phyloP scores from a whole-genome alignment of 768 basidiomycete genomes.

The Russula vinacea region DNA sequence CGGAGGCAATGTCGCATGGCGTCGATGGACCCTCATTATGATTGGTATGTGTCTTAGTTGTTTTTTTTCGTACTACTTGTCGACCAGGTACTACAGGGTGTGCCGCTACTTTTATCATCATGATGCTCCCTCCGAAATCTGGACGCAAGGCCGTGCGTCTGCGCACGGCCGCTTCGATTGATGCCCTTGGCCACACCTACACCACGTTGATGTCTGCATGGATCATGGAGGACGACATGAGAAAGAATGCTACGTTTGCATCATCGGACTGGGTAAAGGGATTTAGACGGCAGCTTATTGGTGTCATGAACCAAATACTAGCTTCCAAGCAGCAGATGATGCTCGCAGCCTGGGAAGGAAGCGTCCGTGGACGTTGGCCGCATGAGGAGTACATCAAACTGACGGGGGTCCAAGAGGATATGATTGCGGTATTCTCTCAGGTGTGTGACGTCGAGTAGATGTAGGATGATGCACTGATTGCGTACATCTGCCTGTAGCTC shows the following conservation, averaged over 20 bases:
- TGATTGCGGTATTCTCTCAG: constrained; percentile 42
- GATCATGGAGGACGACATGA: constrained; percentile 34
- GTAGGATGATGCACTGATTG: constrained; percentile 2
- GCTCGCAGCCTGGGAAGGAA: constrained; percentile 48
- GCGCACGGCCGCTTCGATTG: constrained; percentile 42
- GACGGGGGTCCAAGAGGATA: constrained; percentile 41
- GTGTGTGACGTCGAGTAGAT: constrained; percentile 30
- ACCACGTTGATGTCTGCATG: constrained; percentile 43
- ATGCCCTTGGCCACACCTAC: constrained; percentile 44
- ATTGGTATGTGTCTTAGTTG: constrained; percentile 39
- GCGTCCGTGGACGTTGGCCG: constrained; percentile 52
- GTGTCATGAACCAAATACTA: constrained; percentile 37
- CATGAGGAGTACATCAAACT: constrained; percentile 46
- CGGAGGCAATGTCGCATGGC: constrained; percentile 53
- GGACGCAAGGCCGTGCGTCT: constrained; percentile 48
- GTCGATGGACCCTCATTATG: constrained; percentile 49
- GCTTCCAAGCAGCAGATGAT: constrained; percentile 38
- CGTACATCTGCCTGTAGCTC: constrained; percentile 34
- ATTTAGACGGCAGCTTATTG: constrained; percentile 37
- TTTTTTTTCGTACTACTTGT: not conserved
- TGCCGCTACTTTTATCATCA: constrained; percentile 50
- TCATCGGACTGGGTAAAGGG: constrained; percentile 33
- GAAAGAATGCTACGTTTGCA: constrained; percentile 15
- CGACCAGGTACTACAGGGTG: constrained; percentile 38
- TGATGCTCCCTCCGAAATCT: constrained; percentile 53